Evolutionary conservation across 495 filamentous ascomycete species (phyloP), one percentile per base, ranked within the genome.

Genomic region (Pseudomonodictys pantanalensis): DNA sequence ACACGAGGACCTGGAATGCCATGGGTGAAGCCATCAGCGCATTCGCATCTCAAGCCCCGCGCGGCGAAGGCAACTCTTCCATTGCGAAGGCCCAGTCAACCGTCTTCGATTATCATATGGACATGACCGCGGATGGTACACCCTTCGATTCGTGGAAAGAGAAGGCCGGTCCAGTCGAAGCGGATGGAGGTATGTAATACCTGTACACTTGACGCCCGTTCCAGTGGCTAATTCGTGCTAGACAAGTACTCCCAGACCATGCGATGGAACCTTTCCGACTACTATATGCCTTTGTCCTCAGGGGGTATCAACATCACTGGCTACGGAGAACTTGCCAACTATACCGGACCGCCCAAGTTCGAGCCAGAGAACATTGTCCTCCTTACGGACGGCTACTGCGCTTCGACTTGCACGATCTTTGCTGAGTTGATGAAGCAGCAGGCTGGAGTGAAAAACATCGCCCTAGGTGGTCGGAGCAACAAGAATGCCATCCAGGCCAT

Each of bases 391-490:
- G 84, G 86, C 42, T 78, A 78, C 61, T 89, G 86, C 70, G 80
- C 78, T 25, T 86, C 82, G 2, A 84, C 83, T 1, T 89, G 85
- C 72, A 79, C 81, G 3, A 70, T 86, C 58, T 82, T 86, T 69
- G 70, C 72, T 42, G 77, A 82, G 38, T 73, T 85, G 39, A 76
- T 87, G 70, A 73, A 76, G 2, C 71, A 77, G 52, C 75, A 80
- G 62, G 82, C 73, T 12, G 76, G 76, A 25, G 80, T 89, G 1
- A 81, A 80, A 63, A 80, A 79, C 24, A 78, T 88, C 43, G 78
- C 78, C 1, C 71, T 87, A 29, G 85, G 86, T 17, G 86, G 85
- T 12, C 78, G 85, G 18, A 80, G 83, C 7, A 69, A 73, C 50
- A 62, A 71, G 3, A 72, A 71, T n/a, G 75, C 78, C 4, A 89